Conservation (phyloP, 2,329 filamentous ascomycete species). For the Amesomyces nigricolor region DNA sequence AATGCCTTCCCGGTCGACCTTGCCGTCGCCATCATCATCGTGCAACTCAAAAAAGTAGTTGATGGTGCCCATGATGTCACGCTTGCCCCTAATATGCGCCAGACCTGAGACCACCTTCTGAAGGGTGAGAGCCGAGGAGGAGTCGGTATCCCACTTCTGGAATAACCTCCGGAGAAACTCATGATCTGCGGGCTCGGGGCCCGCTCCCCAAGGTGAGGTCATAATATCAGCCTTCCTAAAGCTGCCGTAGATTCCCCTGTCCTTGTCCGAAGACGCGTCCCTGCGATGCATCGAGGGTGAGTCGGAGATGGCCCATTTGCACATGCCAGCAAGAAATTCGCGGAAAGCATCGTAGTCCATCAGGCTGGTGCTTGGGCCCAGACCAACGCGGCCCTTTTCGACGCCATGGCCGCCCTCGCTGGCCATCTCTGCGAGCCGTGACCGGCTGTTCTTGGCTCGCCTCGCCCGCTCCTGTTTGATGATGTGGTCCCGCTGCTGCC, state of each 20-base stretch:
- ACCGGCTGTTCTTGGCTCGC: slow-evolving; percentile 55
- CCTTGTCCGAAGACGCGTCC: slow-evolving; percentile 44
- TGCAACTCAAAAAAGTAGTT: slow-evolving; percentile 98
- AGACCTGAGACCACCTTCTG: slow-evolving; percentile 90
- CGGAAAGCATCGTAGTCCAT: slow-evolving; percentile 98
- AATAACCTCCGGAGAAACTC: slow-evolving; percentile 91
- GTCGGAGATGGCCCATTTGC: slow-evolving; percentile 91
- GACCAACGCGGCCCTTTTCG: slow-evolving; percentile 79
- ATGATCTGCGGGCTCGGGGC: slow-evolving; percentile 74
- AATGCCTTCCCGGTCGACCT: slow-evolving; percentile 91
- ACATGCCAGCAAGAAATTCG: slow-evolving; percentile 83
- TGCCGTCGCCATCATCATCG: slow-evolving; percentile 86
- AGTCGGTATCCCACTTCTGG: slow-evolving; percentile 78
- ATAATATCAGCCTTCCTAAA: slow-evolving; percentile 42
- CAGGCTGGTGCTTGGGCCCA: slow-evolving; percentile 81
- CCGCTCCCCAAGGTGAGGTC: slow-evolving; percentile 50
- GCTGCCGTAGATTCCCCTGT: slow-evolving; percentile 55
- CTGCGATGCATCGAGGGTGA: slow-evolving; percentile 58
- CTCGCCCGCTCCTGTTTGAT: slow-evolving; percentile 70
- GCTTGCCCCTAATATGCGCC: slow-evolving; percentile 84
- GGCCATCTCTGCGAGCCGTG: slow-evolving; percentile 28
- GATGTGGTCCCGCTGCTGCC: slow-evolving; percentile 74
- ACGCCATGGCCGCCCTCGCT: slow-evolving; percentile 47
- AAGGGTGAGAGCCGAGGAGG: slow-evolving; percentile 70
- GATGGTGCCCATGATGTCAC: slow-evolving; percentile 96